Base-by-base conservation (phyloP, 2,329 filamentous ascomycete species). In the Trichoderma guizhouense region DNA sequence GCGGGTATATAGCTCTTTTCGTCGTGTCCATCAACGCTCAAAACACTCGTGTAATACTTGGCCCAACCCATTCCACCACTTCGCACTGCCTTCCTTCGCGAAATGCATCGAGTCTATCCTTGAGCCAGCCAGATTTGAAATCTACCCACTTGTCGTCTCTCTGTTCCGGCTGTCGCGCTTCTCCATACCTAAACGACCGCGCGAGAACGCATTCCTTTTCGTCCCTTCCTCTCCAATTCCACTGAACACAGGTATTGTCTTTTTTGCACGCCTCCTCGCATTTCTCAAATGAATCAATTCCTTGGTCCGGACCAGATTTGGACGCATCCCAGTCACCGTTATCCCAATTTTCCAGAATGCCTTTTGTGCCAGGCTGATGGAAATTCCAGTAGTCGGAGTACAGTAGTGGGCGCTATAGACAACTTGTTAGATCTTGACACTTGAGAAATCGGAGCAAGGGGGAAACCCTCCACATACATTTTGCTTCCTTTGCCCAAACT, bases 301-400 rank as follows among this genome's bases (percentile, higher is more conserved):
- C 74, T 26, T 75, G 76, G 26, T 78, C 77, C 2, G 74, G 71
- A 0, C 76, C 77, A 2, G 77, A 74, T 39, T 74, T 64, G 76
- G 75, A 79, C 15, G 73, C 73, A 21, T 79, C 78, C 78, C 78
- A 80, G 60, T 80, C 76, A 2, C 78, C 79, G 34, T 79, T 80
- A 30, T 80, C 79, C 79, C 79, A 80, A 55, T 80, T 74, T 7
- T 76, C 72, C 6, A 75, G 64, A 3, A 74, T 47, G 30, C 71
- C 65, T 3, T 71, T 74, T 21, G 77, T 74, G 6, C 78, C 79
- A 5, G 79, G 77, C 60, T 82, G 81, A 73, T 81, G 76, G 73
- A 84, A 79, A 32, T 80, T 76, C 79, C 77, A 83, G 1, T 83
- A 74, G 60, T 83, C 81, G 7, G 78, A 76, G 67, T 83, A 83